phyloP scores from a whole-genome alignment of 495 filamentous ascomycete genomes.

The Penicillium alfredii region DNA sequence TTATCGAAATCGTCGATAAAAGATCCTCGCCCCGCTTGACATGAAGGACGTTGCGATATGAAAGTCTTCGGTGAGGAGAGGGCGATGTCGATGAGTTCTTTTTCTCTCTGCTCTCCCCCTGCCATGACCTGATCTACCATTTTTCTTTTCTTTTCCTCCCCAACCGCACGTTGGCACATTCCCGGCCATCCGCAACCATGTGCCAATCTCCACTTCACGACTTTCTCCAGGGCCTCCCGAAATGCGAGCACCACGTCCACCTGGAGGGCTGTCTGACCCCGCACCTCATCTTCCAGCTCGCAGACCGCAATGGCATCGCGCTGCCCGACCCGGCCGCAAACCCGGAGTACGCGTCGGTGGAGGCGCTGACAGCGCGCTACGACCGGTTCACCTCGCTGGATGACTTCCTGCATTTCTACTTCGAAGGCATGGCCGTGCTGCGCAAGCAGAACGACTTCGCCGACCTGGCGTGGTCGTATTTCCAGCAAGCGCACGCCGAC shows the following conservation, averaged over 20 bases:
- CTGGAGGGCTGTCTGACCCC: conserved; percentile 67
- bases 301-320: conserved; percentile 53
- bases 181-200: too few species aligned
- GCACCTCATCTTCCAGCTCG: conserved; percentile 61
- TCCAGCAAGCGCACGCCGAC: conserved; percentile 55
- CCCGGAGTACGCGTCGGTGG: conserved; percentile 54
- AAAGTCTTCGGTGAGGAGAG: too few species aligned
- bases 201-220: conserved; percentile 42
- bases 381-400: conserved; percentile 61
- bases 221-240: conserved; percentile 63
- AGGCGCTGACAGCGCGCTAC: conserved; percentile 55
- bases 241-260: conserved; percentile 77
- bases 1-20: too few species aligned
- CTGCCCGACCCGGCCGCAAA: conserved; percentile 48
- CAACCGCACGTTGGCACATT: too few species aligned
- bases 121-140: too few species aligned
- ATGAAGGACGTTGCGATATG: too few species aligned
- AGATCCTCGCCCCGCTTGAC: too few species aligned
- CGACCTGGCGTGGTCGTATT: conserved; percentile 68
- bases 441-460: conserved; percentile 58
- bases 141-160: too few species aligned
- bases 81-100: too few species aligned
- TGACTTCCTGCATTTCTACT: conserved; percentile 76
- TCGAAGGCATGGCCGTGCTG: conserved; percentile 67
- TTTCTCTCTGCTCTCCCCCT: too few species aligned